Conservation (phyloP, 805 yeast genomes). For the Metschnikowia amazonensis region DNA sequence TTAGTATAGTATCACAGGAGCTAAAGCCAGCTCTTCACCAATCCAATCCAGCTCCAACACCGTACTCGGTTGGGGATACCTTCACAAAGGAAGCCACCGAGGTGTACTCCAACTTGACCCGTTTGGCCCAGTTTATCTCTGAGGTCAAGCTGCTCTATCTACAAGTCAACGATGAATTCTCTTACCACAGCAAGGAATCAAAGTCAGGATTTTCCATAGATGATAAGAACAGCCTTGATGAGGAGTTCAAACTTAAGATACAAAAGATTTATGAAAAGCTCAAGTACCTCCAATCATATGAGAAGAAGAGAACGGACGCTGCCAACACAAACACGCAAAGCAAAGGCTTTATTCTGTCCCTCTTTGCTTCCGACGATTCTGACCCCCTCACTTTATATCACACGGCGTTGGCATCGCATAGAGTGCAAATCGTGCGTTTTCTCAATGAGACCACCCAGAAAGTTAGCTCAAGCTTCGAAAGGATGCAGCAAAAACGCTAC, state of each 20-base stretch:
- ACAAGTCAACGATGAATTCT: slow-evolving; percentile 20
- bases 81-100: slow-evolving; percentile 39
- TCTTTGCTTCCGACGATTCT: slow-evolving; percentile 32
- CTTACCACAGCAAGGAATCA: slow-evolving; percentile 3
- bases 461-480: slow-evolving; percentile 44
- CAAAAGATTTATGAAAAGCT: slow-evolving; percentile 51
- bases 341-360: slow-evolving; percentile 17
- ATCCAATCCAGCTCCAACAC: slow-evolving; percentile 2
- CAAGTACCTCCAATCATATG: slow-evolving; percentile 49
- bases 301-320: slow-evolving; percentile 38
- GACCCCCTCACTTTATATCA: slow-evolving; percentile 29
- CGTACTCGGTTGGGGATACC: slow-evolving; percentile 29
- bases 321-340: slow-evolving; percentile 13
- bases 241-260: slow-evolving; percentile 49
- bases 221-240: slow-evolving; percentile 55
- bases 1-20: slow-evolving; percentile 40
- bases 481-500: slow-evolving; percentile 48
- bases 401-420: slow-evolving; percentile 38
- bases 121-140: slow-evolving; percentile 30
- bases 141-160: slow-evolving; percentile 36
- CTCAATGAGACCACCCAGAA: slow-evolving; percentile 42
- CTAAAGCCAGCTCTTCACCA: slow-evolving; percentile 10
- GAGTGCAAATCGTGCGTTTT: slow-evolving; percentile 48
- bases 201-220: slow-evolving; percentile 32
- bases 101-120: slow-evolving; percentile 30